These are phyloP conservation scores for Fusarium sp. DNA, from an alignment of 2,329 filamentous ascomycete genomes.

Conservation along the genomic window DNA sequence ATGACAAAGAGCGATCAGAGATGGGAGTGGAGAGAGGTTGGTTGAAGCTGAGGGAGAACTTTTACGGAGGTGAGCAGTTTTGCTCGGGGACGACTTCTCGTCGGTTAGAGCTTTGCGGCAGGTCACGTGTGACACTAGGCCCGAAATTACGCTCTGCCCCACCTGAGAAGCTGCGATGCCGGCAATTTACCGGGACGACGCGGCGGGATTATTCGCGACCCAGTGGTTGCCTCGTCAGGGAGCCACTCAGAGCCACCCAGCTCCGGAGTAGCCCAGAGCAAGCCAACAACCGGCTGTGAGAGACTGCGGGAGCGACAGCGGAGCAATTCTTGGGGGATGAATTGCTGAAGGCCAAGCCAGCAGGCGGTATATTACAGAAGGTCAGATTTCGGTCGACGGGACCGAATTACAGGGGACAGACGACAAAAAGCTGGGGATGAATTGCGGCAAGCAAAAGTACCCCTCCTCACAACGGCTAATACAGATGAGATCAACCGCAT, in stretches of 20 bases:
- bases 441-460: neutral
- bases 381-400: neutral
- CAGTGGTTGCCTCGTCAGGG: conserved; percentile 30
- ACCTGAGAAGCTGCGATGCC: conserved; percentile 43
- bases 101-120: conserved; percentile 58
- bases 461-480: neutral
- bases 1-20: conserved; percentile 74
- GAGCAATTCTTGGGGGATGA: conserved; percentile 14
- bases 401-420: neutral
- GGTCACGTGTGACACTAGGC: conserved; percentile 54
- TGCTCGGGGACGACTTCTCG: conserved; percentile 57
- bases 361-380: neutral
- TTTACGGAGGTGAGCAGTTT: conserved; percentile 62
- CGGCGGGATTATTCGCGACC: conserved; percentile 45
- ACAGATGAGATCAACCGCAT: neutral
- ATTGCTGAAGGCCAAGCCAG: conserved; percentile 17
- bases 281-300: conserved; percentile 4
- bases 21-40: conserved; percentile 70
- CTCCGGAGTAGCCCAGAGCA: conserved; percentile 4
- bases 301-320: neutral
- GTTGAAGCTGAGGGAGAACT: conserved; percentile 62
- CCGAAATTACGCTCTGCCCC: conserved; percentile 43
- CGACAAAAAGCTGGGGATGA: neutral
- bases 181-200: conserved; percentile 47
- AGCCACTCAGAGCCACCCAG: conserved; percentile 12